These are phyloP conservation scores for Coccomyxa sp. DNA, from an alignment of 139 green algal genomes.

Conservation along the genomic window DNA sequence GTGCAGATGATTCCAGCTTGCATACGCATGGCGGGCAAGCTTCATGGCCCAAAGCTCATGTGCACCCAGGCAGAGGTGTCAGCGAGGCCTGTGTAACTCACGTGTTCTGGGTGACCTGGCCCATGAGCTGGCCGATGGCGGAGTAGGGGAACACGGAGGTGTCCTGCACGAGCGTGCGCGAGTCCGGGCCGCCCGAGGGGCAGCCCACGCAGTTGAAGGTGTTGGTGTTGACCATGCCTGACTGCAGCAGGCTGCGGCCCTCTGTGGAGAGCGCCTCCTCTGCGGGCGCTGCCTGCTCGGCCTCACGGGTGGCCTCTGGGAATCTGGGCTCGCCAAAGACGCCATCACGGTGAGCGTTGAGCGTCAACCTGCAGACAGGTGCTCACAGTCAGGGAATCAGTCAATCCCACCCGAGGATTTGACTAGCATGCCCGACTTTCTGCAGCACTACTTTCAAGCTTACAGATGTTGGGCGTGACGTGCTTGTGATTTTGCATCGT, in stretches of 20 bases:
- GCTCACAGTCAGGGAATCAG: too few species aligned
- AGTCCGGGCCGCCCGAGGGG: conserved; percentile 5
- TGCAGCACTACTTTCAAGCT: too few species aligned
- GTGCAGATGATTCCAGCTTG: too few species aligned
- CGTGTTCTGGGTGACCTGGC: conserved; percentile 13
- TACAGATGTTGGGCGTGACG: too few species aligned
- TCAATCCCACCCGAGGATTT: too few species aligned
- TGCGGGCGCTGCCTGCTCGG: too few species aligned
- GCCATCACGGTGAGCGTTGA: not conserved
- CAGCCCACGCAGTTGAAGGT: conserved; percentile 18
- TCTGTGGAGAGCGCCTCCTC: not conserved
- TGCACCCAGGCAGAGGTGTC: too few species aligned
- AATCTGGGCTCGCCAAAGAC: not conserved
- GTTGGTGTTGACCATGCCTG: not conserved
- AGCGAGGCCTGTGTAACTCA: not conserved
- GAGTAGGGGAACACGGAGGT: conserved; percentile 8
- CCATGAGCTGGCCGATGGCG: conserved; percentile 15
- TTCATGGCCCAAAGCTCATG: too few species aligned
- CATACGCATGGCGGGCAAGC: too few species aligned
- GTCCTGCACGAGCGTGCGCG: conserved; percentile 3
- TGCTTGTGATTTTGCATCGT: too few species aligned
- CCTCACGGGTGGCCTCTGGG: not conserved
- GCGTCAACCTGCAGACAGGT: not conserved
- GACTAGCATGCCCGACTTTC: too few species aligned
- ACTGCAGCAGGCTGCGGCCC: not conserved